These are phyloP conservation scores for Fusarium penzigii DNA, from an alignment of 2,329 filamentous ascomycete genomes.

Conservation along the genomic window DNA sequence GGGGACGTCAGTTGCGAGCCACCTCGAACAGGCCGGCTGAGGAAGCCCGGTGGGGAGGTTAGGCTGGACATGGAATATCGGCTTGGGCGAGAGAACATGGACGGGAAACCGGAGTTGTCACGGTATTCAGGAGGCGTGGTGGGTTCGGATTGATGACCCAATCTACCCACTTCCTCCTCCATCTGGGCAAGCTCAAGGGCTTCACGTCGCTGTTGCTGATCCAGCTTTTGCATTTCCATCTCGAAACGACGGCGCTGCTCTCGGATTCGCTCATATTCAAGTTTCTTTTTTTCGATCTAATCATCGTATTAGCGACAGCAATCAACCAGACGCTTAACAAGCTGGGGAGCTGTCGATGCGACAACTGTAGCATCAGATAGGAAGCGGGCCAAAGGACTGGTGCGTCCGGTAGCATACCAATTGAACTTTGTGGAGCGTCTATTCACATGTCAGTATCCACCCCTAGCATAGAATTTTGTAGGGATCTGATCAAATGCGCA, in stretches of 20 bases:
- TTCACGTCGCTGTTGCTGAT: conserved; percentile 79
- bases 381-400: background rate
- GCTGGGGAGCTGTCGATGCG: background rate
- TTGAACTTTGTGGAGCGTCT: conserved; percentile 73
- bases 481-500: background rate
- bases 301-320: conserved; percentile 37
- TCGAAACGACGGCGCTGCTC: conserved; percentile 90
- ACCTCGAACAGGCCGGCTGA: conserved; percentile 72
- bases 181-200: conserved; percentile 84
- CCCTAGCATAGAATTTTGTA: background rate
- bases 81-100: conserved; percentile 79
- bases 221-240: conserved; percentile 86
- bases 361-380: background rate
- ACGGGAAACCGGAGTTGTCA: conserved; percentile 73
- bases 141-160: conserved; percentile 84
- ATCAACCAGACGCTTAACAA: background rate
- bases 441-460: conserved; percentile 24
- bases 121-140: conserved; percentile 94
- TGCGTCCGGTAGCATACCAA: conserved; percentile 58
- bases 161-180: conserved; percentile 70
- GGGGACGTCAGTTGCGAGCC: conserved; percentile 82
- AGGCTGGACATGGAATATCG: conserved; percentile 88
- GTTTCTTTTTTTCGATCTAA: conserved; percentile 90
- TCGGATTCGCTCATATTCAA: conserved; percentile 87
- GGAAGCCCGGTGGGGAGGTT: conserved; percentile 75